Percentiles rank a stretch among this genome's conserved stretches.
Evolutionary conservation across 768 basidiomycete species (phyloP).

Genomic region (Peribolospora kevripleyi): DNA sequence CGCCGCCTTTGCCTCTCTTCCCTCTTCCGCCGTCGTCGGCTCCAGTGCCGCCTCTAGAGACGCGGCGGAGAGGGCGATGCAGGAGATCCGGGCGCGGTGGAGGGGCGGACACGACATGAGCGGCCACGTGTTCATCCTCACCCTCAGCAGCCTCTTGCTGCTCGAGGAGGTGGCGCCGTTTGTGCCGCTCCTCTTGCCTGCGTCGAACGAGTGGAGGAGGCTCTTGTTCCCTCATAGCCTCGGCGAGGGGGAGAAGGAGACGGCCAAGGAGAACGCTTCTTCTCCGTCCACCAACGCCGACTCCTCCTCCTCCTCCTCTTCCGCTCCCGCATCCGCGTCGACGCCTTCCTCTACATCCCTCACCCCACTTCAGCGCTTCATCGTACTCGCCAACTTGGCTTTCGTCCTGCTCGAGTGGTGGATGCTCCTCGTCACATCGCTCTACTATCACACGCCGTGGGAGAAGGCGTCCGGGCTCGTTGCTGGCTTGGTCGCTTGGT

Average conservation of each 20-base stretch:
- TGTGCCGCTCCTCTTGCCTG: constrained; percentile 18
- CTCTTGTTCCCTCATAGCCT: not conserved
- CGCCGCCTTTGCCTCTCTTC: too few species aligned
- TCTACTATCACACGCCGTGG: constrained; percentile 71
- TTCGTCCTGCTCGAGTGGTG: constrained; percentile 44
- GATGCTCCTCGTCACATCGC: constrained; percentile 43
- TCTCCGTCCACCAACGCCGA: not conserved
- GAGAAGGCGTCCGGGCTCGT: constrained; percentile 65
- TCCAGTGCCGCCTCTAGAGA: not conserved
- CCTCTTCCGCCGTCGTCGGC: not conserved
- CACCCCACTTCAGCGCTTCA: not conserved
- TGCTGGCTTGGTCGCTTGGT: constrained; percentile 9
- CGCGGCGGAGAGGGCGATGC: not conserved
- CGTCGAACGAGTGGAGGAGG: not conserved
- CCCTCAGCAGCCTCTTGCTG: constrained; percentile 52
- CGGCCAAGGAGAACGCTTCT: too few species aligned
- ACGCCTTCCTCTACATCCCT: not conserved
- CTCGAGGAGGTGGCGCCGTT: constrained; percentile 44
- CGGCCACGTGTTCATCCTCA: constrained; percentile 76
- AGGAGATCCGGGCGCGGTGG: constrained; percentile 31
- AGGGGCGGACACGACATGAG: constrained; percentile 74
- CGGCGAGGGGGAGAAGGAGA: not conserved
- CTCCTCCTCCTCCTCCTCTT: not conserved
- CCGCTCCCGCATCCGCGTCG: too few species aligned
- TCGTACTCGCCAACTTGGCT: constrained; percentile 19